Conservation (phyloP, 2,329 filamentous ascomycete genomes). For the Cladobotryum mycophilum region DNA sequence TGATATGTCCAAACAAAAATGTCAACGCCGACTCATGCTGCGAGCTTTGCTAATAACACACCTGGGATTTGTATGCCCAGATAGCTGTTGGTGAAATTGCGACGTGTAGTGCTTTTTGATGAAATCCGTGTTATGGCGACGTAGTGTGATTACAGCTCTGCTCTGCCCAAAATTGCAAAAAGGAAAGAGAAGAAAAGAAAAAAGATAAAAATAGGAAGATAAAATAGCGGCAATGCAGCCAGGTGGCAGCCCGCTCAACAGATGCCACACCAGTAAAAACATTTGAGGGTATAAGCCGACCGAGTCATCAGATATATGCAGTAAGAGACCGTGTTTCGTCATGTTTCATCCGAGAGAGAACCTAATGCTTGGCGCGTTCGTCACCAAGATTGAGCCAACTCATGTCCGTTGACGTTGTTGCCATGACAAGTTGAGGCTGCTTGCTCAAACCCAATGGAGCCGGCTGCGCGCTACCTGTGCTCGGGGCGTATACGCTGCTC, state of each 20-base stretch:
- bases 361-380: slow-evolving; percentile 11
- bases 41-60: slow-evolving; percentile 5
- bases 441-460: slow-evolving; percentile 34
- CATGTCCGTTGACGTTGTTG: slow-evolving; percentile 58
- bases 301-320: slow-evolving; percentile 13
- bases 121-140: neutral
- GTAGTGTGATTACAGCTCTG: slow-evolving; percentile 4
- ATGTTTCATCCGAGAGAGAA: slow-evolving; percentile 5
- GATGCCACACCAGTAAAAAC: slow-evolving; percentile 8
- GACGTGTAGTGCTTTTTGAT: slow-evolving; percentile 1
- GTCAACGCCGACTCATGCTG: slow-evolving; percentile 24
- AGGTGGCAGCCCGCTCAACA: neutral
- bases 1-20: slow-evolving; percentile 27
- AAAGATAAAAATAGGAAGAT: slow-evolving; percentile 6
- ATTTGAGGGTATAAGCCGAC: slow-evolving; percentile 14
- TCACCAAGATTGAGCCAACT: slow-evolving; percentile 72
- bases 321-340: slow-evolving; percentile 12
- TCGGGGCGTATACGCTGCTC: slow-evolving; percentile 46
- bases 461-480: slow-evolving; percentile 26
- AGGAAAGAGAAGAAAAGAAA: slow-evolving; percentile 1
- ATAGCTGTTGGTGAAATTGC: slow-evolving; percentile 3
- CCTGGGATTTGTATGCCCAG: neutral
- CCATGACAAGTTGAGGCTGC: slow-evolving; percentile 45
- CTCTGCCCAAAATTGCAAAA: slow-evolving; percentile 1
- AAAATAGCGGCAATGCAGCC: slow-evolving; percentile 4